Base-by-base conservation (phyloP, 2,329 filamentous ascomycete species). In the Alternaria infectoria region DNA sequence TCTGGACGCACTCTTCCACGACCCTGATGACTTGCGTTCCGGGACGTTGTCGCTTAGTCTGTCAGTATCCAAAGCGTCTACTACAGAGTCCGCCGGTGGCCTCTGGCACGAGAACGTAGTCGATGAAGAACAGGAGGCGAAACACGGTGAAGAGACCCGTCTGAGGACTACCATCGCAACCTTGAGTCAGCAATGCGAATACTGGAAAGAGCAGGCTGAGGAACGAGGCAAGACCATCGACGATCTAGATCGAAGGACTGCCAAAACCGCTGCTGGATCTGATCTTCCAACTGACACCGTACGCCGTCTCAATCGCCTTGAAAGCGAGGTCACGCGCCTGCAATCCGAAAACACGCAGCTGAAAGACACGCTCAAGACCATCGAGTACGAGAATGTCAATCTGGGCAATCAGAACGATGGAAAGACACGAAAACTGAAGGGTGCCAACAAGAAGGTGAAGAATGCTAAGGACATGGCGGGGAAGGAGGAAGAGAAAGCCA, bases 401-500 rank as follows among this genome's bases (percentile, higher is more conserved):
- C 43, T 69, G 3, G 51, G 47, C 30, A 21, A 61, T n/a, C 59
- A 62, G 21, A 69, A 66, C 21, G 57, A 58, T 2, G 63, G 58
- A 8, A 66, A 68, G 43, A 59, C 57, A 3, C 64, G 60, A 19
- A 71, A 65, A 47, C 45, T 69, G 12, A 67, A 67, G n/a, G 67
- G 69, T 9, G 69, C 67, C 3, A 65, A 63, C 13, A 70, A 65
- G 52, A 72, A 71, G 40, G 57, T 62, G 12, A 62, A 59, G 36
- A 67, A 68, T 19, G 68, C 68, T 5, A 72, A 70, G 43, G 57
- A 69, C 6, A 43, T 64, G 4, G 69, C 61, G 4, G 46, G 25
- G 13, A 66, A 70, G 32, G 62, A 69, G 21, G 65, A 67, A 32
- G 63, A 63, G 28, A 72, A 68, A n/a, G 68, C 69, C 1, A 71